A percentile compares a stretch with the other conserved stretches of the same genome.
Conservation (phyloP, 2,329 filamentous ascomycete species). For the Arthrobotrys pseudoclavata region DNA sequence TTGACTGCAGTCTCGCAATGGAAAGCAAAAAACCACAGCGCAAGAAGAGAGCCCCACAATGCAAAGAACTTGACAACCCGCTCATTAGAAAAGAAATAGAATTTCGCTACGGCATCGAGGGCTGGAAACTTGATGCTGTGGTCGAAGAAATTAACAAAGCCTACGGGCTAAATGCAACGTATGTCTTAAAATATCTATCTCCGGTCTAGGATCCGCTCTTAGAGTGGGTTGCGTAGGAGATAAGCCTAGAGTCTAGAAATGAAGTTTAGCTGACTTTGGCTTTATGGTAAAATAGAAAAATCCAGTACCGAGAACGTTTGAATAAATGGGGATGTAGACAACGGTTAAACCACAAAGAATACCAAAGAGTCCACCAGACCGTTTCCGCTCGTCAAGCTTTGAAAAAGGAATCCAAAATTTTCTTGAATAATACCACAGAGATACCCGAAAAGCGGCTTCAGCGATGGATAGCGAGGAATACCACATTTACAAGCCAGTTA, state of each 20-base stretch:
- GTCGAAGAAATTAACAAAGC: slow-evolving; percentile 17
- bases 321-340: slow-evolving; percentile 40
- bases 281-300: slow-evolving; percentile 1
- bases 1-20: neutral
- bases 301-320: slow-evolving; percentile 29
- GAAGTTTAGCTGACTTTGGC: neutral
- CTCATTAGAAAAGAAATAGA: slow-evolving; percentile 24
- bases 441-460: neutral
- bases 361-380: slow-evolving; percentile 4
- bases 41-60: slow-evolving; percentile 28
- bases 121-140: slow-evolving; percentile 18
- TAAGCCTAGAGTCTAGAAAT: no score
- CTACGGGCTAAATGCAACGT: slow-evolving; percentile 23
- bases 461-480: slow-evolving; percentile 29
- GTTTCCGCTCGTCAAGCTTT: neutral
- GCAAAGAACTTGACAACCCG: slow-evolving; percentile 24
- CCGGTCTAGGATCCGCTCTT: neutral
- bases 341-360: slow-evolving; percentile 28
- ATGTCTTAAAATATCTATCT: neutral
- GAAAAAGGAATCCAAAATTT: slow-evolving; percentile 10
- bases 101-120: neutral
- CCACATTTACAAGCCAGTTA: slow-evolving; percentile 20
- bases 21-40: neutral
- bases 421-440: slow-evolving; percentile 1
- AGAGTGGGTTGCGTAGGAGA: no score